Evolutionary conservation across 2,329 filamentous ascomycete species (phyloP).

Genomic region (Aschersonia sp.): DNA sequence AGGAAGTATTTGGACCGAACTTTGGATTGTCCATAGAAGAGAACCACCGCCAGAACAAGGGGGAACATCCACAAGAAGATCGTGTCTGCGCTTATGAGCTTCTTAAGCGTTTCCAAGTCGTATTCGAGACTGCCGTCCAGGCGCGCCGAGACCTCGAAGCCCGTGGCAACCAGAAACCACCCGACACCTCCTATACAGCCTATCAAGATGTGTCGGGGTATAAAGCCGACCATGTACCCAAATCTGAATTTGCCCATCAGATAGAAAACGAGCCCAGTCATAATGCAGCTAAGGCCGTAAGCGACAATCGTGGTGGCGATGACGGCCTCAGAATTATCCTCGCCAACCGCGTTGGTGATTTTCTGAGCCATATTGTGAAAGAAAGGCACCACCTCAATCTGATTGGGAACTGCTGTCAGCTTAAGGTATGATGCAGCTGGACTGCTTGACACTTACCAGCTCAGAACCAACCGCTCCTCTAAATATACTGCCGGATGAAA

Average conservation of each 20-base stretch:
- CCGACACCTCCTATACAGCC: slow-evolving; percentile 96
- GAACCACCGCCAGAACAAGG: slow-evolving; percentile 56
- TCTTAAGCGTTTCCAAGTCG: slow-evolving; percentile 58
- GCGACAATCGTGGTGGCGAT: slow-evolving; percentile 89
- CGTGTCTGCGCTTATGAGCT: slow-evolving; percentile 60
- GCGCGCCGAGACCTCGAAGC: slow-evolving; percentile 83
- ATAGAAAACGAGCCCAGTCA: slow-evolving; percentile 88
- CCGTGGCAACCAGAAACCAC: slow-evolving; percentile 85
- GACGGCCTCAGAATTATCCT: slow-evolving; percentile 69
- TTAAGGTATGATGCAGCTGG: too few relatives aligned
- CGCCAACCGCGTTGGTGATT: slow-evolving; percentile 65
- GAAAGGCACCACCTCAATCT: slow-evolving; percentile 96
- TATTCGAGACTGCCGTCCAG: slow-evolving; percentile 78
- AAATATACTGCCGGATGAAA: slow-evolving; percentile 78
- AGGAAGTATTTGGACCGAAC: slow-evolving; percentile 74
- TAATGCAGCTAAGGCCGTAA: slow-evolving; percentile 77
- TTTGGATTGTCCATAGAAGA: slow-evolving; percentile 64
- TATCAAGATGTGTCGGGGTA: slow-evolving; percentile 88
- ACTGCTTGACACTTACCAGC: slow-evolving; percentile 41
- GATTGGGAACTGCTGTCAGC: neutral
- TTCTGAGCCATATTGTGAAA: slow-evolving; percentile 97
- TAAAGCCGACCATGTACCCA: slow-evolving; percentile 90
- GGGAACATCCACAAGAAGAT: slow-evolving; percentile 74
- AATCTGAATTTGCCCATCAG: slow-evolving; percentile 76
- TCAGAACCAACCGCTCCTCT: slow-evolving; percentile 87